Evolutionary conservation across 345 rosid species (phyloP).

Genomic region (Acer campestre): DNA sequence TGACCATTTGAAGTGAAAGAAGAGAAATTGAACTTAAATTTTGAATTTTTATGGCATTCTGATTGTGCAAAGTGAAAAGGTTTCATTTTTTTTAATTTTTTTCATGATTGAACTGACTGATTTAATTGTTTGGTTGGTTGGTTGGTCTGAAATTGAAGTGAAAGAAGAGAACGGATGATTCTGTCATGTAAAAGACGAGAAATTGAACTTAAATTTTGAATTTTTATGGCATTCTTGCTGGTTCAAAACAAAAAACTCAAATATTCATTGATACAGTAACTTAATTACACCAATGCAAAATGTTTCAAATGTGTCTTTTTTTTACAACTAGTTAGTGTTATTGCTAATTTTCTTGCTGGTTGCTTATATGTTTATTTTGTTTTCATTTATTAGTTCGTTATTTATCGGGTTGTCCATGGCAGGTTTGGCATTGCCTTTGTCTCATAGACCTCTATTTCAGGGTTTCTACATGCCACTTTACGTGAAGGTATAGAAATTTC

Average conservation of each 20-base stretch:
- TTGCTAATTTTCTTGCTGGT: not conserved
- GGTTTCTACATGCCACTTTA: constrained; percentile 98
- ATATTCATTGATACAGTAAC: not conserved
- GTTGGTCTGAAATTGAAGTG: too few species aligned
- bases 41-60: not conserved
- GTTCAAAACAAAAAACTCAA: not conserved
- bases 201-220: not conserved
- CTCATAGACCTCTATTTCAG: constrained; percentile 91
- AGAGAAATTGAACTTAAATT: not conserved
- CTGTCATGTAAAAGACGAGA: not conserved
- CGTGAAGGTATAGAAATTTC: constrained; percentile 70
- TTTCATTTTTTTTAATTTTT: not conserved
- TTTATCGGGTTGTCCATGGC: constrained; percentile 28
- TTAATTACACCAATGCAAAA: not conserved
- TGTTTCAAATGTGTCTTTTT: not conserved
- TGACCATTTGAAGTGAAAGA: not conserved
- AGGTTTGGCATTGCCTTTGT: constrained; percentile 95
- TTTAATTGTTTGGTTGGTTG: too few species aligned
- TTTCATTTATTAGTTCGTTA: constrained; percentile 9
- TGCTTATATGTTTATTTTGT: not conserved
- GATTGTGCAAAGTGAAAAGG: not conserved
- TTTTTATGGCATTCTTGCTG: not conserved
- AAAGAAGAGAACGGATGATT: not conserved
- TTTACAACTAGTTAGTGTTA: not conserved
- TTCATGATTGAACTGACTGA: too few species aligned